Conservation (phyloP, 371 early-diverging fungal genomes). For the Circinella minor region DNA sequence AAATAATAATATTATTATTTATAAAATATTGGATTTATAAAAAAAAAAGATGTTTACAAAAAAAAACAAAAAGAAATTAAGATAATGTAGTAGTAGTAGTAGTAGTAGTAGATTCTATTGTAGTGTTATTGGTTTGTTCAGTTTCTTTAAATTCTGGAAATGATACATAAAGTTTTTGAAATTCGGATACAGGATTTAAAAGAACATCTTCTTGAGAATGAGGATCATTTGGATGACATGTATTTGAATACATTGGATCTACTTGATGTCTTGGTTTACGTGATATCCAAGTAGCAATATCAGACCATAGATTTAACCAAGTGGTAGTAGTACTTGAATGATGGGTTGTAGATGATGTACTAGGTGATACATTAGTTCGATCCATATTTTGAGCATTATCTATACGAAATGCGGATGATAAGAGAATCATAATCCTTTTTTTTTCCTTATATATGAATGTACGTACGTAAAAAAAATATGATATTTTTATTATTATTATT, state of each 20-base stretch:
- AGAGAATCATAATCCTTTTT: background rate
- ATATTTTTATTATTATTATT: too few relatives aligned
- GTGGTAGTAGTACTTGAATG: background rate
- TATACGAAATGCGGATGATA: constrained; percentile 12
- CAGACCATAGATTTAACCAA: constrained; percentile 7
- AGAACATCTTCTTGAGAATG: constrained; percentile 2
- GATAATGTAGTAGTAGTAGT: too few relatives aligned
- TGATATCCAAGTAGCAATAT: constrained; percentile 12
- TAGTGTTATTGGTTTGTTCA: background rate
- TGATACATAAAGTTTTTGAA: constrained; percentile 15
- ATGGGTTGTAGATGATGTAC: background rate
- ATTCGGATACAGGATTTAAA: constrained; percentile 10
- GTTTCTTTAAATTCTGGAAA: constrained; percentile 21
- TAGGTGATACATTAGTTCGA: background rate
- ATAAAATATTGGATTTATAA: too few relatives aligned
- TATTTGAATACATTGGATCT: background rate
- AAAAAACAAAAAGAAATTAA: too few relatives aligned
- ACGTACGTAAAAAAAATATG: background rate
- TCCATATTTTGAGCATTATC: constrained; percentile 9
- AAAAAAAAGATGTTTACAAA: too few relatives aligned
- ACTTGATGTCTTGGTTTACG: background rate
- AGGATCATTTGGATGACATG: background rate
- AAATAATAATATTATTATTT: too few relatives aligned
- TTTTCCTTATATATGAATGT: background rate
- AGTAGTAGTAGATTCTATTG: background rate